phyloP scores from a whole-genome alignment of 768 basidiomycete genomes.

The Mycena crocata region DNA sequence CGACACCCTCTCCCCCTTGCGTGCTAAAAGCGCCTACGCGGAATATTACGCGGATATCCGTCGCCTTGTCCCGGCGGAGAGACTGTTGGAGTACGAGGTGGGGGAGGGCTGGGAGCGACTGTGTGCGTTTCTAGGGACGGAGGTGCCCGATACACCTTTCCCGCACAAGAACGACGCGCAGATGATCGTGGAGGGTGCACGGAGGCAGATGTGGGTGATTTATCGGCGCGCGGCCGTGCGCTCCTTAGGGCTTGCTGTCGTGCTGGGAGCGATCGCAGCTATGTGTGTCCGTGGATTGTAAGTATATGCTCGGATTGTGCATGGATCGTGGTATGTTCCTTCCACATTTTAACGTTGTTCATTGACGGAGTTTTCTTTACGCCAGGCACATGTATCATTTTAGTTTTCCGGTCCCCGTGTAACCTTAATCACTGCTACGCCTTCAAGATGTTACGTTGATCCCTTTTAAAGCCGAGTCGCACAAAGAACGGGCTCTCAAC shows the following conservation, averaged over 20 bases:
- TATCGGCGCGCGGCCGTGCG: slow-evolving; percentile 13
- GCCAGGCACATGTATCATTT: no score
- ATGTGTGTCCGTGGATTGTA: neutral
- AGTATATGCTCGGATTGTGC: neutral
- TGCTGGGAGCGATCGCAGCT: neutral
- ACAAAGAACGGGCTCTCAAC: no score
- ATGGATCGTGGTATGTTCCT: no score
- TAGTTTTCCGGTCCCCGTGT: no score
- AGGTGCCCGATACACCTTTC: slow-evolving; percentile 11
- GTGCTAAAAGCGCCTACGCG: slow-evolving; percentile 6
- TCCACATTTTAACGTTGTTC: no score
- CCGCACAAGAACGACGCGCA: slow-evolving; percentile 28
- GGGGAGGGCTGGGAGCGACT: slow-evolving; percentile 20
- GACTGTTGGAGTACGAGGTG: slow-evolving; percentile 23
- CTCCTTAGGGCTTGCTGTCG: neutral
- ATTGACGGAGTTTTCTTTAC: no score
- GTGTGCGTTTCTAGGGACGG: slow-evolving; percentile 27
- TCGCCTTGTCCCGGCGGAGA: neutral
- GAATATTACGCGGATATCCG: slow-evolving; percentile 16
- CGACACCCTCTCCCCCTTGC: neutral
- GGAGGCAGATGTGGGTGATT: slow-evolving; percentile 16
- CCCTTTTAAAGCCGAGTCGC: no score
- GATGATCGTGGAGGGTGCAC: slow-evolving; percentile 27
- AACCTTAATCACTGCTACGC: no score
- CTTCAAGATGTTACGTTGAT: no score